Base-by-base conservation (phyloP, 148 eudicot species). In the Fagopyrum tataricum region DNA sequence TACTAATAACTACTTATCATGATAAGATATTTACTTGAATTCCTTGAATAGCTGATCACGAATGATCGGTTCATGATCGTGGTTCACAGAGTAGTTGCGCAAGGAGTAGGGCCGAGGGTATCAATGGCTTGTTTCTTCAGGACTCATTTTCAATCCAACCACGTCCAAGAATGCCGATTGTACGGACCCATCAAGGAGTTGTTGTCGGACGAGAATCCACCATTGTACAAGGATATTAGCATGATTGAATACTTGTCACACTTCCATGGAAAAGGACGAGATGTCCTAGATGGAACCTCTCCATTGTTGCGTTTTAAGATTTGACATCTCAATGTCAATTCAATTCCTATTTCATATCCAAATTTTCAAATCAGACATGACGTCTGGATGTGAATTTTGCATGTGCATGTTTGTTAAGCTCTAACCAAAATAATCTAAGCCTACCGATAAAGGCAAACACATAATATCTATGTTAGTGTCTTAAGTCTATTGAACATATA, bases 41-140 rank as follows among this genome's bases (percentile, higher is more conserved):
- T n/a, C n/a, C n/a, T n/a, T n/a, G 49, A 3, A 15, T 76, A 83
- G 84, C 46, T 79, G 37, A 44, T 79, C 37, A 71, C 86, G 0
- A 85, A 85, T 53, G 83, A 69, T 64, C 73, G 67, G 48, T 75
- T 81, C 24, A 79, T 75, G 15, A 86, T 87, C 37, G 79, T 58
- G 4, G 58, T 67, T 43, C 90, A 82, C 26, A 75, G 70, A 37
- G 70, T 66, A 1, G 43, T 66, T 13, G 42, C 42, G 14, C 75
- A 76, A 14, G 42, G 42, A 0, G 51, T 66, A 18, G 88, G 82
- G 12, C 86, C 90, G 31, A 85, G 88, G 55, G 82, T 85, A 6
- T 87, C 85, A 0, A 66, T 80, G 37, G 77, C 85, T 1, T 78
- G 74, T 2, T 85, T 83, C 71, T 71, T 85, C 61, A 59, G 79